Percentiles rank a stretch among this genome's conserved stretches.
These are phyloP conservation scores for Amborella trichopoda DNA, from an alignment of 164 flowering plant species.

Conservation along the genomic window DNA sequence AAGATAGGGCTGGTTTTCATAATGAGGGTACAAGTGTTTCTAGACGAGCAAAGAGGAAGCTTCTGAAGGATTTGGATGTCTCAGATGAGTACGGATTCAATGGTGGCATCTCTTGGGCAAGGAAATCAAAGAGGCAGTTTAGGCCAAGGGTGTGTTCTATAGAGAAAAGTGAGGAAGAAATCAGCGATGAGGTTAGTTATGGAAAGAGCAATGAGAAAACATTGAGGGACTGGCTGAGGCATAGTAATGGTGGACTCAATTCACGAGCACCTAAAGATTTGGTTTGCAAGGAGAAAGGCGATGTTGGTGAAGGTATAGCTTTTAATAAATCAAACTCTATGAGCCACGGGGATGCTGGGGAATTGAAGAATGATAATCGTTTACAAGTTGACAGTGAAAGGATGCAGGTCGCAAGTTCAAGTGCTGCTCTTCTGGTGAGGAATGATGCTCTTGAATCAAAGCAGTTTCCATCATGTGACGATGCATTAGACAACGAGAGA, in stretches of 20 bases:
- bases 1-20: constrained; percentile 5
- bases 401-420: constrained; percentile 8
- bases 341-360: constrained; percentile 9
- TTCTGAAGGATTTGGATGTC: constrained; percentile 29
- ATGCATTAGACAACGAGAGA: too few relatives aligned
- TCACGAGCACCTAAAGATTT: constrained; percentile 4
- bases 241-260: constrained; percentile 9
- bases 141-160: background rate
- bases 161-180: constrained; percentile 6
- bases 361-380: constrained; percentile 12
- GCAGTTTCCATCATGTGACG: too few relatives aligned
- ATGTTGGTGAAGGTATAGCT: constrained; percentile 13
- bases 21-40: constrained; percentile 5
- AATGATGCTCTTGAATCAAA: too few relatives aligned
- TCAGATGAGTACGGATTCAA: constrained; percentile 8
- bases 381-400: constrained; percentile 12
- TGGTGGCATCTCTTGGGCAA: constrained; percentile 15
- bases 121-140: constrained; percentile 23
- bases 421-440: constrained; percentile 8
- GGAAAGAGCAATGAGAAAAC: constrained; percentile 1
- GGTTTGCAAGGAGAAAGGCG: constrained; percentile 11
- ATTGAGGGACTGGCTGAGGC: constrained; percentile 5
- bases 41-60: constrained; percentile 39
- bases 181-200: constrained; percentile 3
- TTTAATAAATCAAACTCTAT: constrained; percentile 11